Evolutionary conservation across 192 early-diverging fungal genomes (phyloP), one percentile per base, ranked within the genome.

Genomic region (Backusella morwellensis): DNA sequence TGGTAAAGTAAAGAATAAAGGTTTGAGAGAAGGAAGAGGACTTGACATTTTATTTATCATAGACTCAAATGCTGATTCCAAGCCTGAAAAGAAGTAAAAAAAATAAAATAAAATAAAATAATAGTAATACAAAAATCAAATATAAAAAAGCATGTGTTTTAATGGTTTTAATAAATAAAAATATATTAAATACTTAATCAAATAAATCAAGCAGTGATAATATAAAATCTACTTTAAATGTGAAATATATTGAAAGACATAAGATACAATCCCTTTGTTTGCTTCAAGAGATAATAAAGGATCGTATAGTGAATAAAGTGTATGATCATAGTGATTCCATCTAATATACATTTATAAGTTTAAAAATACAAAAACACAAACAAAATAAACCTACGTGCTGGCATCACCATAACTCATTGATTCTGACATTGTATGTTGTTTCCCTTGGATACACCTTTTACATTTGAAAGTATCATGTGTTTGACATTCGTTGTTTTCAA

Each of bases 391-490:
- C 76, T 80, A 86, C 85, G 85, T 82, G 76, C 90, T 93, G 29
- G 92, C 89, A 77, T 95, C 95, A 2, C 92, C 93, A 73, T 92
- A 94, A 19, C 88, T 89, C 87, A 94, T 92, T 83, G 76, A 73
- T 12, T 81, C 42, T 7, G 86, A 54, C 88, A 92, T 77, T 47
- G 89, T 84, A 7, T 91, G 83, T 81, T 98, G 97, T 19, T 88
- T 85, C 1, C 96, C 96, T 3, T 91, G 81, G 11, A 96, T 85
- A 78, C 98, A 99, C 29, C 96, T 88, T 59, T 83, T 88, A 86
- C 98, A 99, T 81, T 95, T 96, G 85, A 98, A 98, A 34, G 93
- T 96, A 77, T 97, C 96, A 81, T 99, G 98, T 6, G 98, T 99
- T 52, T 99, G 95, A 77, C 92, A 95, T 71, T 83, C 73, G 73